Percentiles rank a stretch among this genome's conserved stretches.
phyloP scores from a whole-genome alignment of 1,284 basidiomycete genomes.

The Apiotrichum gamsii region DNA sequence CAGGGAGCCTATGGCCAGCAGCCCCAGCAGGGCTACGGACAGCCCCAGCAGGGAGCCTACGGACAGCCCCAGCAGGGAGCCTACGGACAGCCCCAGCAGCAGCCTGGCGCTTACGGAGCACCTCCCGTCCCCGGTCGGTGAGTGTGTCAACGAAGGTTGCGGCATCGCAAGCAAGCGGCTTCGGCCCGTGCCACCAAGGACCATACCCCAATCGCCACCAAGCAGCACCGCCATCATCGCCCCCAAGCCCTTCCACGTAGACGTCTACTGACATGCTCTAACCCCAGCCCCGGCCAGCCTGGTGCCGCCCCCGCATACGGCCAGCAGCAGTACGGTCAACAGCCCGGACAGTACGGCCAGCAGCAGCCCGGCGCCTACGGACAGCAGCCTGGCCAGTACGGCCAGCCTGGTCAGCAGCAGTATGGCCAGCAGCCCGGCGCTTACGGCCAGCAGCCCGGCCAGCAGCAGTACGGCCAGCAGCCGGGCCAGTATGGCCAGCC shows the following conservation, averaged over 20 bases:
- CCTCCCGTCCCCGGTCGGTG: no score
- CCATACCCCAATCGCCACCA: no score
- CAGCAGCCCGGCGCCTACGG: constrained; percentile 19
- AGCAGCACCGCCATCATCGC: no score
- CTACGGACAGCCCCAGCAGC: no score
- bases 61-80: constrained; percentile 21
- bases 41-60: constrained; percentile 23
- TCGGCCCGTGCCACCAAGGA: no score
- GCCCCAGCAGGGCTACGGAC: constrained; percentile 14
- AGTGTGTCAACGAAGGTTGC: no score
- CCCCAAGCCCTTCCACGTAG: no score
- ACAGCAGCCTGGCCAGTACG: constrained; percentile 15
- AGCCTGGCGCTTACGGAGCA: no score
- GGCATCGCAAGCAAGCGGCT: no score
- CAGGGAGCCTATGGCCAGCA: constrained; percentile 16
- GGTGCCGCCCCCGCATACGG: constrained; percentile 4
- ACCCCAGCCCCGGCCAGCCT: constrained; percentile 22
- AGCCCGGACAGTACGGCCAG: constrained; percentile 23
- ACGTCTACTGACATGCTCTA: not conserved
- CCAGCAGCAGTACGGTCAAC: constrained; percentile 24
- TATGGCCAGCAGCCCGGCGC: constrained; percentile 15
- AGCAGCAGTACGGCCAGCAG: constrained; percentile 23
- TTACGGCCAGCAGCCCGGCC: constrained; percentile 16
- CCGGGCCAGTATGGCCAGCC: constrained; percentile 17
- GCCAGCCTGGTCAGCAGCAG: constrained; percentile 20